Percentiles rank a stretch among this genome's conserved stretches.
Conservation (phyloP, 805 yeast genomes). For the Saccharomycopsis javanensis region DNA sequence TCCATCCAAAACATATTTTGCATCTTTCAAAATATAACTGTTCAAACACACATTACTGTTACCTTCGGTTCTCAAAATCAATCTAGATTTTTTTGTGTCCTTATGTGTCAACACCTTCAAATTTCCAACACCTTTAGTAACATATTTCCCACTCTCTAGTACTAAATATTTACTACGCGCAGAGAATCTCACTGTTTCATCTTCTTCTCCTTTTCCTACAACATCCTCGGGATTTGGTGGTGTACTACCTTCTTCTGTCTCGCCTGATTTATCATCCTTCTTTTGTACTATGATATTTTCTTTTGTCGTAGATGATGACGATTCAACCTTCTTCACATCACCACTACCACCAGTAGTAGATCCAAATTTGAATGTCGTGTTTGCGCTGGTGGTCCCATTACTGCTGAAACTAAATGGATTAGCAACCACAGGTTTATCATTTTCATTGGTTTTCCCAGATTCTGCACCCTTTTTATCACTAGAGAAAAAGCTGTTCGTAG, state of each 20-base stretch:
- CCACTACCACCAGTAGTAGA: not conserved
- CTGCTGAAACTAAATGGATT: not conserved
- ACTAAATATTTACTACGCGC: conserved; percentile 9
- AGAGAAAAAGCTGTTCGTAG: not conserved
- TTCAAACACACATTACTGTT: conserved; percentile 14
- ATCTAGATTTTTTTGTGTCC: conserved; percentile 12
- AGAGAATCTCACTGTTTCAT: conserved; percentile 14
- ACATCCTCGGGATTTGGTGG: conserved; percentile 6
- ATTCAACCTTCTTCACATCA: not conserved
- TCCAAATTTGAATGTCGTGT: not conserved
- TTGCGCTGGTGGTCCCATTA: not conserved
- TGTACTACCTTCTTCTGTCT: not conserved
- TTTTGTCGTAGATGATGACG: too few species aligned
- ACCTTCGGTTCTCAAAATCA: conserved; percentile 18
- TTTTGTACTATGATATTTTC: too few species aligned
- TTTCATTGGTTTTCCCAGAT: not conserved
- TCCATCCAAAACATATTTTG: conserved; percentile 12
- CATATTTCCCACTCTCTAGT: conserved; percentile 8
- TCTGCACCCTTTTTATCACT: not conserved
- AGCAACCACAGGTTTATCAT: not conserved
- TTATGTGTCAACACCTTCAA: conserved; percentile 11
- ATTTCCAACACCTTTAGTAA: conserved; percentile 15
- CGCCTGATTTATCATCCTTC: not conserved
- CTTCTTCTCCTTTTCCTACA: conserved; percentile 15
- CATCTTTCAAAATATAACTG: conserved; percentile 13